phyloP scores from a whole-genome alignment of 2,329 filamentous ascomycete genomes.

The Aspergillus bombycis region DNA sequence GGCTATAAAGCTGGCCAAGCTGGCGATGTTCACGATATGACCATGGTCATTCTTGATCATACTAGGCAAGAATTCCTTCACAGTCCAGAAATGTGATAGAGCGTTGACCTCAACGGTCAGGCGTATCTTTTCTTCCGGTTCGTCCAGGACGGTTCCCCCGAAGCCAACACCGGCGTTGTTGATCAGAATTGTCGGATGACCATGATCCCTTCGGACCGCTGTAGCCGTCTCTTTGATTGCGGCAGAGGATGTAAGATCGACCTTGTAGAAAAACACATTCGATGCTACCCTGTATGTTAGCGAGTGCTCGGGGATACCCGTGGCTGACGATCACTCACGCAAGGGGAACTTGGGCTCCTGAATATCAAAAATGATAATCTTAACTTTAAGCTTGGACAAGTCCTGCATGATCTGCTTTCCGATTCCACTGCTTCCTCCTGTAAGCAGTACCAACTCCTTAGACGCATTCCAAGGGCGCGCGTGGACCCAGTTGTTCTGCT shows the following conservation, averaged over 20 bases:
- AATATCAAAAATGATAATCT: constrained; percentile 36
- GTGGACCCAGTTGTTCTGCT: constrained; percentile 3
- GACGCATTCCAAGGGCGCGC: constrained; percentile 14
- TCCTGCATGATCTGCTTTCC: constrained; percentile 26
- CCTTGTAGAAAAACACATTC: constrained; percentile 41
- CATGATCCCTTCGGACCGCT: constrained; percentile 43
- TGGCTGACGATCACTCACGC: constrained; percentile 20
- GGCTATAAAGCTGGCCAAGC: constrained; percentile 53
- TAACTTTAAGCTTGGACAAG: constrained; percentile 11
- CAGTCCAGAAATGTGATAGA: constrained; percentile 54
- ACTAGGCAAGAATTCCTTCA: constrained; percentile 55
- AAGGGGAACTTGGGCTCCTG: constrained; percentile 34
- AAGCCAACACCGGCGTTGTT: constrained; percentile 55
- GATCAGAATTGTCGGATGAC: constrained; percentile 51
- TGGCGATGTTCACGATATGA: constrained; percentile 60
- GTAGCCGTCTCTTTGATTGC: constrained; percentile 37
- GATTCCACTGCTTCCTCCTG: constrained; percentile 25
- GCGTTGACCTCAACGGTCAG: constrained; percentile 57
- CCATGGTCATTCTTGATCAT: constrained; percentile 57
- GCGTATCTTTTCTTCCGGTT: constrained; percentile 47
- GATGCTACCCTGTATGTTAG: constrained; percentile 17
- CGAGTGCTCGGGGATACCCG: background rate
- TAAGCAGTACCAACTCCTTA: constrained; percentile 24
- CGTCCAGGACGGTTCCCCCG: constrained; percentile 51
- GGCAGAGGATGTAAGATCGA: constrained; percentile 39